phyloP scores from a whole-genome alignment of 1,284 basidiomycete genomes.

The Ganoderma multipileum region DNA sequence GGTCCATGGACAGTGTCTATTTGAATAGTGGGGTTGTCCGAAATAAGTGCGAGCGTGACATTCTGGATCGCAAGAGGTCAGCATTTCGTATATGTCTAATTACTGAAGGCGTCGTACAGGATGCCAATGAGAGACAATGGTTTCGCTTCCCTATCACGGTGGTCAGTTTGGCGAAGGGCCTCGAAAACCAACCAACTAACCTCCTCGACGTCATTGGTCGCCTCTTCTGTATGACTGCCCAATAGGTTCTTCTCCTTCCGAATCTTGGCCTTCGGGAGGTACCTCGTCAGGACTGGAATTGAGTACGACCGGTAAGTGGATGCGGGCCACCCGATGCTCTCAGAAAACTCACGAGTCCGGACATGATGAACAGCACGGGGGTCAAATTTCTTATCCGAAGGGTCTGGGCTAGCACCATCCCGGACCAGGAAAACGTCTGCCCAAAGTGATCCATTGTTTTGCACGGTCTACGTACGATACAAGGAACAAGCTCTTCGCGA shows the following conservation, averaged over 20 bases:
- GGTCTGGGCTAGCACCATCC: conserved; percentile 70
- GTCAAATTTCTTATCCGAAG: conserved; percentile 58
- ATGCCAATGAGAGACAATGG: conserved; percentile 87
- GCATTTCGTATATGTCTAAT: neutral
- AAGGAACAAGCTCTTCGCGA: conserved; percentile 3
- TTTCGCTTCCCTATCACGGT: conserved; percentile 49
- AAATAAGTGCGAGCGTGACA: conserved; percentile 86
- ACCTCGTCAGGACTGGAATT: conserved; percentile 81
- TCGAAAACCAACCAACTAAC: conserved; percentile 33
- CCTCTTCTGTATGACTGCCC: conserved; percentile 44
- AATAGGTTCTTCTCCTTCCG: conserved; percentile 89
- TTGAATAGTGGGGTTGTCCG: conserved; percentile 67
- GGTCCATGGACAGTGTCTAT: conserved; percentile 69
- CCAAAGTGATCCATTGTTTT: conserved; percentile 84
- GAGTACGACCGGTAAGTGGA: conserved; percentile 1
- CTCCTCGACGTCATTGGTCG: conserved; percentile 45
- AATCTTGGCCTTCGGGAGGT: conserved; percentile 73
- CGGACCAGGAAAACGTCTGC: conserved; percentile 86
- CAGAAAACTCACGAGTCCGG: conserved; percentile 72
- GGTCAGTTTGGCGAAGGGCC: conserved; percentile 1
- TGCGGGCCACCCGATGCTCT: neutral
- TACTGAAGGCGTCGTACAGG: conserved; percentile 47
- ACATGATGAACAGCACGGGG: conserved; percentile 72
- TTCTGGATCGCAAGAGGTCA: conserved; percentile 56
- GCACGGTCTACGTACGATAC: conserved; percentile 66